A percentile compares a stretch with the other conserved stretches of the same genome.
Conservation (phyloP, 768 basidiomycete species). For the Dendrothele bispora region DNA sequence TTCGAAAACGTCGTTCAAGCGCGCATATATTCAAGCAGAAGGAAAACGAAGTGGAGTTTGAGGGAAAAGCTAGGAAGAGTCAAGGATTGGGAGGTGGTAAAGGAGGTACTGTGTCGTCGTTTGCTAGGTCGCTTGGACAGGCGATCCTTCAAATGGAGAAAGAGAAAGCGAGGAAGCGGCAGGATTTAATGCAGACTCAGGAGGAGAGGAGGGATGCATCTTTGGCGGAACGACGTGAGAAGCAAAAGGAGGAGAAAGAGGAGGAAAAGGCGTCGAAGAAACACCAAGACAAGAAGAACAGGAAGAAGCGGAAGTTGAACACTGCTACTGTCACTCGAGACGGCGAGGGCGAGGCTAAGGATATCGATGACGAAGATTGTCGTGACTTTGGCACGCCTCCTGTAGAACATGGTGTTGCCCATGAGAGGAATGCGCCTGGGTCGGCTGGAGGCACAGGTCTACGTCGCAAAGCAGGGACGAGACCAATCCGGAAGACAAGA, state of each 20-base stretch:
- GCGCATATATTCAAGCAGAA: not conserved
- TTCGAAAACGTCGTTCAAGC: slow-evolving; percentile 3
- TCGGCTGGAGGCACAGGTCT: not conserved
- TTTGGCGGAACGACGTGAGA: no score
- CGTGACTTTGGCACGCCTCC: slow-evolving; percentile 5
- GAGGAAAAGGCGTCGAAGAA: no score
- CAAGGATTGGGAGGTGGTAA: not conserved
- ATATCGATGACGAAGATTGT: no score
- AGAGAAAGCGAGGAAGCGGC: no score
- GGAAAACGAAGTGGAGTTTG: slow-evolving; percentile 2
- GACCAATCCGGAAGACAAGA: slow-evolving; percentile 4
- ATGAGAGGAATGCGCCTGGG: no score
- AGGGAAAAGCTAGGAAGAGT: slow-evolving; percentile 1
- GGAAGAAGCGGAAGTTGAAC: not conserved
- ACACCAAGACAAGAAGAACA: not conserved
- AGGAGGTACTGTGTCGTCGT: not conserved
- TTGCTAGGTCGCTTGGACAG: slow-evolving; percentile 3
- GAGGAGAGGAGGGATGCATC: no score
- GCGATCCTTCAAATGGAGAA: not conserved
- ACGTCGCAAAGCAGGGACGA: not conserved
- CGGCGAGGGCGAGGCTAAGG: no score
- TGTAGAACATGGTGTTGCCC: not conserved
- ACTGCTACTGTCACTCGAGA: not conserved
- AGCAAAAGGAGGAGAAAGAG: no score
- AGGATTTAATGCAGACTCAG: no score